Conservation (phyloP, 176 grass and related monocot genomes). For the Oryza meridionalis region DNA sequence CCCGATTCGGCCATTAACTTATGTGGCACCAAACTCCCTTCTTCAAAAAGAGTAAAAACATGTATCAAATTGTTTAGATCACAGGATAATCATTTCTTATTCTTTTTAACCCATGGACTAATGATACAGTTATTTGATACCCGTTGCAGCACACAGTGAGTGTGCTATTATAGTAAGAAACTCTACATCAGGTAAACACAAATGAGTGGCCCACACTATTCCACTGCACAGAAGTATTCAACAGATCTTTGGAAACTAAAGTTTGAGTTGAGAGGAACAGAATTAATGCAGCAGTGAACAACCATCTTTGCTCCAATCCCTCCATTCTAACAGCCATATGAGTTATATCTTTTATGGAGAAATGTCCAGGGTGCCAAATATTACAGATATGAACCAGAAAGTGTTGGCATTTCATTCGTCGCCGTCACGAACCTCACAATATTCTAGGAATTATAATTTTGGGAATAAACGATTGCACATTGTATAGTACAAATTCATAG, state of each 20-base stretch:
- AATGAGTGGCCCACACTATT: constrained; percentile 3
- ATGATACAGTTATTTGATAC: background rate
- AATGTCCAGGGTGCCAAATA: background rate
- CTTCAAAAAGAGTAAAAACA: background rate
- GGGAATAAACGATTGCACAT: constrained; percentile 1
- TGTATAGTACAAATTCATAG: constrained; percentile 1
- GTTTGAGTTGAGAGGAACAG: constrained; percentile 13
- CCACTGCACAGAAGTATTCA: background rate
- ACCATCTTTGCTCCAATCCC: background rate
- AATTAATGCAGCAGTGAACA: constrained; percentile 16
- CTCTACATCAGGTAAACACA: constrained; percentile 18
- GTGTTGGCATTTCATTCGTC: background rate
- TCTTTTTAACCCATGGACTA: background rate
- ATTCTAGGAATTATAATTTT: constrained; percentile 31
- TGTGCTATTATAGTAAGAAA: constrained; percentile 23
- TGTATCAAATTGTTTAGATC: background rate
- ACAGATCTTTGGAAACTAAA: constrained; percentile 24
- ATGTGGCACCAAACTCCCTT: background rate
- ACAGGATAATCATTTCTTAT: background rate
- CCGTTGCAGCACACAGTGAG: background rate
- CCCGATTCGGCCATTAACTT: background rate
- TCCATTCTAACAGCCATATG: constrained; percentile 17
- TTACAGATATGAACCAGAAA: constrained; percentile 19
- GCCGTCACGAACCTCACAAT: constrained; percentile 6
- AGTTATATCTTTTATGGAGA: constrained; percentile 10